Conservation (phyloP, 2,329 filamentous ascomycete species). For the Fusarium virguliforme region DNA sequence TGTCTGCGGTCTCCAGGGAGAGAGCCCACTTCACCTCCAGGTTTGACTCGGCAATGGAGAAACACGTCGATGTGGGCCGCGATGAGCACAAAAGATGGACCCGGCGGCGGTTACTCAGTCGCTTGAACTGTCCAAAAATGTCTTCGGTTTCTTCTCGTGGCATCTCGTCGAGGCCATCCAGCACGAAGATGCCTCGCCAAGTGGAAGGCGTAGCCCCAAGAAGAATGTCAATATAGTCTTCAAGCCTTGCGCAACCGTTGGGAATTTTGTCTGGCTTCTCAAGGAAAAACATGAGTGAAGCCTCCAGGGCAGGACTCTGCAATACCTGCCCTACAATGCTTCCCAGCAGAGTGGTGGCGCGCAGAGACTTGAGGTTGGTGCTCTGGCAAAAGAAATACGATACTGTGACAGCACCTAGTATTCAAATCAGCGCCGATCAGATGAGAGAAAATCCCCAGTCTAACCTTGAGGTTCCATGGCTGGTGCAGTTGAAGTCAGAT, state of each 20-base stretch:
- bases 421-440: background rate
- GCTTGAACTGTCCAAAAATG: background rate
- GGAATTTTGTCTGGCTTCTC: background rate
- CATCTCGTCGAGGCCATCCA: background rate
- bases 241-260: no score
- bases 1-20: background rate
- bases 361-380: background rate
- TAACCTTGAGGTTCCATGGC: background rate
- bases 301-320: background rate
- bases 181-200: background rate
- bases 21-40: background rate
- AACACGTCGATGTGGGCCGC: background rate
- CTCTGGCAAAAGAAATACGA: constrained; percentile 7
- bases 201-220: background rate
- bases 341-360: background rate
- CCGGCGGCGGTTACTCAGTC: background rate
- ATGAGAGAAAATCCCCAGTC: accelerated
- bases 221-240: background rate
- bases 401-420: background rate
- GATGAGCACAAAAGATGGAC: background rate
- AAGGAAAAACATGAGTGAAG: background rate
- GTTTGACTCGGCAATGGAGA: background rate
- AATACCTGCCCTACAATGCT: background rate
- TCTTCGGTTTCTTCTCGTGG: background rate
- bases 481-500: background rate